Evolutionary conservation across 768 basidiomycete species (phyloP).

Genomic region (Chlorophyllum brunneum): DNA sequence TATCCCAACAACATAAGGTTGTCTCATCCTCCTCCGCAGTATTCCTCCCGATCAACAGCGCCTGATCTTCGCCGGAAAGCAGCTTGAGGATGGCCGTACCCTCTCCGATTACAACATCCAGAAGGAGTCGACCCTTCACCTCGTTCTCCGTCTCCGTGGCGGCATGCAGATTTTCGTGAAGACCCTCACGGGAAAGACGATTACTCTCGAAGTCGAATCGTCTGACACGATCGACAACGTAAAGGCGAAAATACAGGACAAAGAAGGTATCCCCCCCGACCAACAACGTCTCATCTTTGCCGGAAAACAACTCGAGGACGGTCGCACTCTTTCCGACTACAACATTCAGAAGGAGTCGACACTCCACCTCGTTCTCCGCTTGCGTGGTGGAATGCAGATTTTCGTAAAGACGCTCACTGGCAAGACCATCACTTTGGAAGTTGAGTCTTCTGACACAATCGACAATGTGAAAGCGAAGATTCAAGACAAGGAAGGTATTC

Average conservation of each 20-base stretch:
- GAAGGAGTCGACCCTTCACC: slow-evolving; percentile 82
- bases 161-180: slow-evolving; percentile 93
- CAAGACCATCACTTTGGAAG: slow-evolving; percentile 74
- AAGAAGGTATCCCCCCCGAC: slow-evolving; percentile 80
- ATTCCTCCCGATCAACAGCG: slow-evolving; percentile 88
- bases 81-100: slow-evolving; percentile 88
- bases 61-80: slow-evolving; percentile 90
- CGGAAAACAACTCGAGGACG: slow-evolving; percentile 93
- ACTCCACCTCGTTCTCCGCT: slow-evolving; percentile 69
- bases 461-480: slow-evolving; percentile 78
- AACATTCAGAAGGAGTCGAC: slow-evolving; percentile 83
- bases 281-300: slow-evolving; percentile 92
- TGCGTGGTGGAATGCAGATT: slow-evolving; percentile 71
- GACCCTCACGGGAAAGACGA: slow-evolving; percentile 87
- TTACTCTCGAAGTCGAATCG: slow-evolving; percentile 90
- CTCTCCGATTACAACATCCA: slow-evolving; percentile 90
- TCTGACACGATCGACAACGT: slow-evolving; percentile 94
- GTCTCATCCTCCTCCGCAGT: slow-evolving; percentile 13
- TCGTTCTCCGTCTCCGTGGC: slow-evolving; percentile 82
- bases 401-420: slow-evolving; percentile 72
- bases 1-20: neutral
- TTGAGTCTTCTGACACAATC: slow-evolving; percentile 73
- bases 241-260: slow-evolving; percentile 78
- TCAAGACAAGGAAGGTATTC: slow-evolving; percentile 79
- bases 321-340: slow-evolving; percentile 82